These are phyloP conservation scores for Blastobotrys ciferrii DNA, from an alignment of 1,139 yeast species.

Conservation along the genomic window DNA sequence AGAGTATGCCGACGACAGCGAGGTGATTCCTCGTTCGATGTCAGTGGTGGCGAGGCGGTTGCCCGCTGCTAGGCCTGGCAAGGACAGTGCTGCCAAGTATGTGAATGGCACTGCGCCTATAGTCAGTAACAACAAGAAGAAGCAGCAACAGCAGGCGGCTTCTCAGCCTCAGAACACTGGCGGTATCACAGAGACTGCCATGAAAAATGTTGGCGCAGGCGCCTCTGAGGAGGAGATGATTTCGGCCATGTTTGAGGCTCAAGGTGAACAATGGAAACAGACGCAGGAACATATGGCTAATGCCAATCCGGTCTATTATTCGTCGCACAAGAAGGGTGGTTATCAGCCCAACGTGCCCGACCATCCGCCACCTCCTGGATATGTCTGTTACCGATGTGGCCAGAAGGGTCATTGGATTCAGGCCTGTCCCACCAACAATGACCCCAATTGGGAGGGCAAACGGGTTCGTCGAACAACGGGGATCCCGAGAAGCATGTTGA, in stretches of 20 bases:
- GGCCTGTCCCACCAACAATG: constrained; percentile 90
- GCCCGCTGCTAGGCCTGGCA: constrained; percentile 65
- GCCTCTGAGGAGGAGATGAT: constrained; percentile 83
- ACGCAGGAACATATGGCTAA: constrained; percentile 86
- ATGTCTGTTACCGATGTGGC: constrained; percentile 95
- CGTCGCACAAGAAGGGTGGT: constrained; percentile 27
- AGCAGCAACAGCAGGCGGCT: not conserved
- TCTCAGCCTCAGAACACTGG: not conserved
- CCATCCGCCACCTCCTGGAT: constrained; percentile 91
- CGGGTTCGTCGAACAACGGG: constrained; percentile 92
- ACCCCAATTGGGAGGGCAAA: constrained; percentile 91
- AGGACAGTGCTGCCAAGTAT: constrained; percentile 60
- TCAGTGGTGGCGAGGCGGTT: constrained; percentile 78
- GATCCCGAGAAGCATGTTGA: constrained; percentile 89
- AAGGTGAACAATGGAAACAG: constrained; percentile 90
- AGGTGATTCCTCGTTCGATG: constrained; percentile 81
- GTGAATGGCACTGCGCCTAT: constrained; percentile 57
- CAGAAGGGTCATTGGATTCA: constrained; percentile 96
- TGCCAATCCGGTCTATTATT: constrained; percentile 37
- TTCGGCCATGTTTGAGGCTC: constrained; percentile 87
- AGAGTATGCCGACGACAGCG: constrained; percentile 81
- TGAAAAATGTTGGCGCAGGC: constrained; percentile 24
- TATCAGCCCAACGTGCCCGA: constrained; percentile 44
- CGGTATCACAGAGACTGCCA: constrained; percentile 1
- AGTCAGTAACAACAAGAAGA: constrained; percentile 7